These are phyloP conservation scores for Raddia distichophylla DNA, from an alignment of 176 grass and related monocot genomes.

Conservation along the genomic window DNA sequence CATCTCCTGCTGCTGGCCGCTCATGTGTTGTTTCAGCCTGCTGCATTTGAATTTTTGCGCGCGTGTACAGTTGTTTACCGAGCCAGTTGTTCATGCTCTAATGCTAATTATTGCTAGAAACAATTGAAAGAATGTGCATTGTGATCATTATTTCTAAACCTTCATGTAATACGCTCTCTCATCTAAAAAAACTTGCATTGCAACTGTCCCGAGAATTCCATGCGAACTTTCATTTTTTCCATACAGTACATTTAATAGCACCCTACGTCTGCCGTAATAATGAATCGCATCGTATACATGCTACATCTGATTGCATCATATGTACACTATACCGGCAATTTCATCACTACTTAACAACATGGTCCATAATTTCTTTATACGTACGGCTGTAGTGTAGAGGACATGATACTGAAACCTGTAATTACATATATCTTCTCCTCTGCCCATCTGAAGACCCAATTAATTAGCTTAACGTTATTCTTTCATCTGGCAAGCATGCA, in stretches of 20 bases:
- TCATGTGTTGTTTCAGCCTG: too few relatives aligned
- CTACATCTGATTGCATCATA: conserved; percentile 41
- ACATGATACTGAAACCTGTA: conserved; percentile 49
- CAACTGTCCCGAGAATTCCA: background rate
- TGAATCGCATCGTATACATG: too few relatives aligned
- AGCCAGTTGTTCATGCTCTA: too few relatives aligned
- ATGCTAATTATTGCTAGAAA: too few relatives aligned
- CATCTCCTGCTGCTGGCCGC: too few relatives aligned
- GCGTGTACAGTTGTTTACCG: too few relatives aligned
- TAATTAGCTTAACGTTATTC: conserved; percentile 27
- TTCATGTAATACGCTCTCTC: too few relatives aligned
- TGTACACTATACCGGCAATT: conserved; percentile 14
- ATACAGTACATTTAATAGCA: conserved; percentile 34
- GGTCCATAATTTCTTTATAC: background rate
- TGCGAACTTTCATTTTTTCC: background rate
- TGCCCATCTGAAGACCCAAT: conserved; percentile 9
- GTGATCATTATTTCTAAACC: too few relatives aligned
- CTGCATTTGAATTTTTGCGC: too few relatives aligned
- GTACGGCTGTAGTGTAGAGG: background rate
- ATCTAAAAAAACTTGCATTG: too few relatives aligned
- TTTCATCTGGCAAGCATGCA: conserved; percentile 44
- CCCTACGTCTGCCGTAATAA: background rate
- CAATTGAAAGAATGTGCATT: too few relatives aligned
- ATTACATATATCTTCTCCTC: conserved; percentile 46
- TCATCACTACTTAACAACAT: conserved; percentile 34